These are phyloP conservation scores for Polyrhizophydium stewartii DNA, from an alignment of 371 early-diverging fungal genomes.

Conservation along the genomic window DNA sequence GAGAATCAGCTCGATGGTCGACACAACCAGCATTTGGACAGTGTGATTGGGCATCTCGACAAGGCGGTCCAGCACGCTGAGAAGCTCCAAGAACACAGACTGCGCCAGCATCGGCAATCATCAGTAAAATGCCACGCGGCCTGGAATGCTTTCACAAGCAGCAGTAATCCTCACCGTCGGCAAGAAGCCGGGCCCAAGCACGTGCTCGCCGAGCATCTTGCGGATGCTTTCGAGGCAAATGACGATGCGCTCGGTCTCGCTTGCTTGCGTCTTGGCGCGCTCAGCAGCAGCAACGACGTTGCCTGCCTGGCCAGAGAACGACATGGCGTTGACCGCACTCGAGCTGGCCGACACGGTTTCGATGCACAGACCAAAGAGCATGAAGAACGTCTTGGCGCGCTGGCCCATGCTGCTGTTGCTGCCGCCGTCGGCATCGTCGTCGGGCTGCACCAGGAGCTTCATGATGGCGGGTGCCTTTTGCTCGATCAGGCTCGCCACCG, in stretches of 20 bases:
- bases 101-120: too few species aligned
- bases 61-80: conserved; percentile 59
- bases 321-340: too few species aligned
- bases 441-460: conserved; percentile 1
- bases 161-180: conserved; percentile 15
- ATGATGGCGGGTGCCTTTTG: neutral
- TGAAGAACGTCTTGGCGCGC: conserved; percentile 43
- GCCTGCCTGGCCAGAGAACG: too few species aligned
- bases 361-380: conserved; percentile 62
- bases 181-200: conserved; percentile 18
- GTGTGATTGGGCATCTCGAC: conserved; percentile 29
- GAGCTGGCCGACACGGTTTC: conserved; percentile 55
- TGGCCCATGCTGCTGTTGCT: neutral
- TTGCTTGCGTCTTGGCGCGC: neutral
- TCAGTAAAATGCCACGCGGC: too few species aligned
- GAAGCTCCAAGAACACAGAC: conserved; percentile 56
- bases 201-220: conserved; percentile 11
- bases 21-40: conserved; percentile 23
- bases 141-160: too few species aligned
- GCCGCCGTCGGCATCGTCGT: neutral
- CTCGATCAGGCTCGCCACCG: conserved; percentile 23
- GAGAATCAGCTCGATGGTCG: conserved; percentile 20
- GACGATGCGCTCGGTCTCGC: neutral
- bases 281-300: too few species aligned
- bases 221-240: conserved; percentile 4